Base-by-base conservation (phyloP, 2,329 filamentous ascomycete species). In the Blastomyces parvus region DNA sequence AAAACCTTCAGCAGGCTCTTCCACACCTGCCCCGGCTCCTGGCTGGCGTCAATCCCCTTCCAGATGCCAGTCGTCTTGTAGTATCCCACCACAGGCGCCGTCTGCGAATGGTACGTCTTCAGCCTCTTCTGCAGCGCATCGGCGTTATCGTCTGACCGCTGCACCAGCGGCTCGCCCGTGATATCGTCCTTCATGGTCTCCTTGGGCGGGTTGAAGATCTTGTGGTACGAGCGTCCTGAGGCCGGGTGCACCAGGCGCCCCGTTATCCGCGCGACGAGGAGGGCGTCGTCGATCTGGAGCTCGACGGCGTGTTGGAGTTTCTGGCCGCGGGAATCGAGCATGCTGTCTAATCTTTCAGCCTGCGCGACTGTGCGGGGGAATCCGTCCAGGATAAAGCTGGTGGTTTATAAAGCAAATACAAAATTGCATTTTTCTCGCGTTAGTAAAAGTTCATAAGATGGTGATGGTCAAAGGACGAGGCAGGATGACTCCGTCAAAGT, bases 41-140 rank as follows among this genome's bases (percentile, higher is more conserved):
- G 91, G 82, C 90, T 95, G 68, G 94, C 94, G 76, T 99, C 94
- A 72, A 99, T 86, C 67, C 89, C 88, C 78, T 88, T 88, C 94
- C 94, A 99, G 82, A 99, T 97, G 70, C 92, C 92, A 59, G 90
- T 96, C 80, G 91, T 91, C 81, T 95, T 89, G 86, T 99, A 99
- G 84, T 99, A 99, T 64, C 86, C 84, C 67, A 96, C 92, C 59
- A 99, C 94, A 25, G 94, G 94, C 55, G 86, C 80, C 42, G 94
- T 99, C 85, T 99, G 94, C 69, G 86, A 82, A 81, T 99, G 94
- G 80, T 99, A 99, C 65, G 93, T 97, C 50, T 82, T 82, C 65
- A 99, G 84, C 67, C 94, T 89, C 87, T 97, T 99, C 85, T 91
- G 93, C 68, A 99, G 85, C 55, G 94, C 91, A 9, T 92, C 93